Evolutionary conservation across 2,329 filamentous ascomycete species (phyloP).

Genomic region (Pestalotiopsis sp.): DNA sequence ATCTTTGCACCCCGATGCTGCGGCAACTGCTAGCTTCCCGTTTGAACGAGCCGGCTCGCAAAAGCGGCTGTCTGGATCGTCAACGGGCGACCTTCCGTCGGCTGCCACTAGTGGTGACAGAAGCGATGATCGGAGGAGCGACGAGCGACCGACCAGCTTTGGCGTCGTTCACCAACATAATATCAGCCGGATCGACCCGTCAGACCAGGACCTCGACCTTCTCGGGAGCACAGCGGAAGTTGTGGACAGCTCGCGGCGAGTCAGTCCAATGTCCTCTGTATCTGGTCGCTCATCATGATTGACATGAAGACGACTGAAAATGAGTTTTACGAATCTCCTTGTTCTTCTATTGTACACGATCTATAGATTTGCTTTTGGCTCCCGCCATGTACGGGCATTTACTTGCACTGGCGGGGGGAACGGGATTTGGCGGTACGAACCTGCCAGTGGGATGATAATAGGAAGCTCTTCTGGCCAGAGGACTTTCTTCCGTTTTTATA

Average conservation of each 20-base stretch:
- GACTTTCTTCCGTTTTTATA: background rate
- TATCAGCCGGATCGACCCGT: slow-evolving; percentile 55
- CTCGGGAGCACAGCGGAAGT: slow-evolving; percentile 60
- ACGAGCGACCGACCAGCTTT: slow-evolving; percentile 54
- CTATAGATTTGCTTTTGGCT: slow-evolving; percentile 11
- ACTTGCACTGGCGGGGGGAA: background rate
- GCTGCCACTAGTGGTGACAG: slow-evolving; percentile 25
- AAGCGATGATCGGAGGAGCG: slow-evolving; percentile 26
- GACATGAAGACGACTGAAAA: slow-evolving; percentile 17
- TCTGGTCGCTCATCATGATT: slow-evolving; percentile 20
- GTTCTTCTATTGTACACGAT: slow-evolving; percentile 12
- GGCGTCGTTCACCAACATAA: slow-evolving; percentile 62
- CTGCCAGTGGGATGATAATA: background rate
- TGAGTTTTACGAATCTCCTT: slow-evolving; percentile 26
- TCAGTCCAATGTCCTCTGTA: slow-evolving; percentile 27
- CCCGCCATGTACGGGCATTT: background rate
- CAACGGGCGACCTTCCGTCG: slow-evolving; percentile 29
- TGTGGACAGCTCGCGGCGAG: slow-evolving; percentile 43
- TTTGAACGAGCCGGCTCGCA: slow-evolving; percentile 61
- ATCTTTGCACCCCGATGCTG: slow-evolving; percentile 17
- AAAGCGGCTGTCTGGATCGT: slow-evolving; percentile 54
- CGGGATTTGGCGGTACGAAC: background rate
- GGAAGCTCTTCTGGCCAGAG: background rate
- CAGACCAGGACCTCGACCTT: slow-evolving; percentile 46
- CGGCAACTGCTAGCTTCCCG: slow-evolving; percentile 46